Conservation (phyloP, 176 grass and related monocot genomes). For the bread wheat (Triticum aestivum) region DNA sequence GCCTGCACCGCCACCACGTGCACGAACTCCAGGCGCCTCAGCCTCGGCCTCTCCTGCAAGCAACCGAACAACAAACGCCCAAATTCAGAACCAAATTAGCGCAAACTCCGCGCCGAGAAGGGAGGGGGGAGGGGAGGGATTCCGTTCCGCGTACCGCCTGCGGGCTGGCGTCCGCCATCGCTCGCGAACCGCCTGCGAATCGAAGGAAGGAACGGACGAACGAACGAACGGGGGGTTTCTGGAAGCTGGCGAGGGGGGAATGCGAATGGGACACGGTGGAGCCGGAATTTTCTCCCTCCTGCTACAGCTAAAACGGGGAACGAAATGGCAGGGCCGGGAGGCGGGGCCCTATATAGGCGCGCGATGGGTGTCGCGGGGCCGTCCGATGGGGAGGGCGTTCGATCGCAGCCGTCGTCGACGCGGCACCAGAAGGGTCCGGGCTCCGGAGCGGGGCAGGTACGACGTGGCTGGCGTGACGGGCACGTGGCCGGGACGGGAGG, state of each 20-base stretch:
- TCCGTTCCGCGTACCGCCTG: conserved; percentile 22
- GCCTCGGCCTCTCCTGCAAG: neutral
- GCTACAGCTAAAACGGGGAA: neutral
- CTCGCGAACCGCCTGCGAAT: conserved; percentile 1
- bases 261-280: neutral
- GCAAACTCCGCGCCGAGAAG: neutral
- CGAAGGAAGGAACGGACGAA: neutral
- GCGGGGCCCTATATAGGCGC: conserved; percentile 14
- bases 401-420: neutral
- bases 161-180: conserved; percentile 56
- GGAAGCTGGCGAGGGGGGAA: neutral
- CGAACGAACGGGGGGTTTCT: neutral
- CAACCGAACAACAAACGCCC: neutral
- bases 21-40: conserved; percentile 76
- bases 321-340: neutral
- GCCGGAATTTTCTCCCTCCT: neutral
- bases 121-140: neutral
- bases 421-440: neutral
- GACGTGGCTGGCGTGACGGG: neutral
- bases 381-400: conserved; percentile 6
- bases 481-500: neutral
- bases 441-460: neutral
- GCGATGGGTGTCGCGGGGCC: neutral
- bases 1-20: conserved; percentile 44
- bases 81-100: neutral